A percentile compares a stretch with the other conserved stretches of the same genome.
These are phyloP conservation scores for Pleurotus platypus DNA, from an alignment of 768 basidiomycete species.

Conservation along the genomic window DNA sequence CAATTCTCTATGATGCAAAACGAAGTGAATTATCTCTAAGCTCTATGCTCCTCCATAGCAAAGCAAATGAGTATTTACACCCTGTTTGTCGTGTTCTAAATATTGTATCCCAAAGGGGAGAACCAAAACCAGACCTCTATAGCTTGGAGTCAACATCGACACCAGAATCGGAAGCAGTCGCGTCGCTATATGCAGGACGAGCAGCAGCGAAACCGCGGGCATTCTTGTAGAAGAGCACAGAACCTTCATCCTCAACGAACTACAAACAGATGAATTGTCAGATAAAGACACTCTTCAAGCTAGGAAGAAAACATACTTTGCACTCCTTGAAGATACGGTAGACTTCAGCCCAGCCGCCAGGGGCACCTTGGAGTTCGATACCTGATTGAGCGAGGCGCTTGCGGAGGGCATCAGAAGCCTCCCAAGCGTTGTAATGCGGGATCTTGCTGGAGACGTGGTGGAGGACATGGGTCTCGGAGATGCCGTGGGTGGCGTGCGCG, in stretches of 20 bases:
- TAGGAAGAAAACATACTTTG: conserved; percentile 42
- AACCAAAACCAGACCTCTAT: conserved; percentile 18
- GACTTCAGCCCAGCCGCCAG: conserved; percentile 77
- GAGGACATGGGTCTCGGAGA: conserved; percentile 89
- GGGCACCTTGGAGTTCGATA: conserved; percentile 64
- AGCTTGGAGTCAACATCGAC: conserved; percentile 38
- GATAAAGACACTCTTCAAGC: neutral
- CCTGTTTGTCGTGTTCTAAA: too few species aligned
- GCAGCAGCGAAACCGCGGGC: conserved; percentile 71
- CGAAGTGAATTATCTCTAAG: too few species aligned
- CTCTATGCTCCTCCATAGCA: too few species aligned
- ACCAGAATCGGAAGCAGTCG: conserved; percentile 51
- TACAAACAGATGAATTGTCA: conserved; percentile 14
- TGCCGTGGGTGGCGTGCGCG: conserved; percentile 81
- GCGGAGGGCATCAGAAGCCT: conserved; percentile 83
- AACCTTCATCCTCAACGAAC: conserved; percentile 94
- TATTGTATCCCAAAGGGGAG: too few species aligned
- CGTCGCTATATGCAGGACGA: conserved; percentile 59
- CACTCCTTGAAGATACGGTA: conserved; percentile 76
- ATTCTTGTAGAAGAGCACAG: conserved; percentile 91
- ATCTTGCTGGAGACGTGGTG: conserved; percentile 96
- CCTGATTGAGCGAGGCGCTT: conserved; percentile 63
- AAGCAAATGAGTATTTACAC: too few species aligned
- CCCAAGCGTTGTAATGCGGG: conserved; percentile 95
- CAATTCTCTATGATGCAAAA: too few species aligned